Evolutionary conservation across 345 rosid genomes (phyloP), one percentile per base, ranked within the genome.

Genomic region (Pseudoturritis turrita): DNA sequence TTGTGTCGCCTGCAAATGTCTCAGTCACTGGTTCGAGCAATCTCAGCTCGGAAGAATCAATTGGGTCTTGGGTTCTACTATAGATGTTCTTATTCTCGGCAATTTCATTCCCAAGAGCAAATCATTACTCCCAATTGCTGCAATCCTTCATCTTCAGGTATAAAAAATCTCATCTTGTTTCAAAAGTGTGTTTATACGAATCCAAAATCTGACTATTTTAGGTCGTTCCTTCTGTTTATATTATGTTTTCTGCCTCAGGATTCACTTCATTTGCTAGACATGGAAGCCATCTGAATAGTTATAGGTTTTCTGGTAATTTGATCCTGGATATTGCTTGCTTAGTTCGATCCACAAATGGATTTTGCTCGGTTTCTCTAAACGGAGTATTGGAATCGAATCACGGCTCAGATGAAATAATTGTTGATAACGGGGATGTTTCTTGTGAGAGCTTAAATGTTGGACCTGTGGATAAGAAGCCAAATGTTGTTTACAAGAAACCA

Each of bases 401-500:
- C 11, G 50, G 54, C 35, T 72, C 62, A 0, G 58, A 46, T 15
- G 58, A 78, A 60, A 64, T 54, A 40, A 54, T 7, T 19, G 53
- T 43, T 12, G 50, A 49, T 33, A 31, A 31, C 29, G 43, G 22
- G 22, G 77, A 78, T 62, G 66, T 53, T 6, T 19, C 73, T 25
- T 25, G 18, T 41, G 54, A 39, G 62, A 76, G 71, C 62, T 62
- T 59, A 31, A 51, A 44, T 33, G 81, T 50, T 70, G 68, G 4
- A 15, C 28, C 15, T 79, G 11, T 59, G 44, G 73, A 53, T 29
- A 52, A 78, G 62, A 74, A 76, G 52, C 77, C 63, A 39, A 77
- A 71, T 36, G 40, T 60, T 72, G 66, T 73, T 70, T 62, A 49
- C 63, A 46, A 80, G 74, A 83, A 81, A 73, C 85, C 85, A 6